Evolutionary conservation across 2,329 filamentous ascomycete species (phyloP).

Genomic region (Acephala macrosclerotiorum): DNA sequence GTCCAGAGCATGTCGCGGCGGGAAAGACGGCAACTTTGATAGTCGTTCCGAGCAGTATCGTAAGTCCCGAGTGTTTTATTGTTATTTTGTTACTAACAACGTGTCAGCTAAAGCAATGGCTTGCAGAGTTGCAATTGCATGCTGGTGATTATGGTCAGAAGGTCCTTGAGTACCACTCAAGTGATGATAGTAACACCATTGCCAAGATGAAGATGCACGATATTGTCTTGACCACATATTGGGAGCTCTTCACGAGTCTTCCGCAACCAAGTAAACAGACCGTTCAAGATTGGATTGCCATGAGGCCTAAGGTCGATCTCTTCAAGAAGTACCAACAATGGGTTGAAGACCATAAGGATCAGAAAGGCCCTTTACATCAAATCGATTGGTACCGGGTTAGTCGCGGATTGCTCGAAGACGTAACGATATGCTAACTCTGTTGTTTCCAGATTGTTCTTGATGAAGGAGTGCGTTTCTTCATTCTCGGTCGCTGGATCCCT

Average conservation of each 20-base stretch:
- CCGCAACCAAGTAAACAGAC: neutral
- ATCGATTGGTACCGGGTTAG: conserved; percentile 1
- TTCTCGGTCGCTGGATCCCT: too few relatives aligned
- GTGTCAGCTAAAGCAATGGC: neutral
- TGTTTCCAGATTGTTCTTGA: neutral
- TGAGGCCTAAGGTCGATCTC: too few relatives aligned
- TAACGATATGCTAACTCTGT: neutral
- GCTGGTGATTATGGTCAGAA: neutral
- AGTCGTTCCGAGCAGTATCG: too few relatives aligned
- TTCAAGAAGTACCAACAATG: too few relatives aligned
- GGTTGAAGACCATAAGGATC: neutral
- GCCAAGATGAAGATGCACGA: neutral
- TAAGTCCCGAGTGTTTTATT: too few relatives aligned
- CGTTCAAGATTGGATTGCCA: too few relatives aligned
- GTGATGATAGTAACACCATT: neutral
- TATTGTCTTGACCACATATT: neutral
- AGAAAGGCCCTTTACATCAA: neutral
- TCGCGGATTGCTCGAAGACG: accelerated
- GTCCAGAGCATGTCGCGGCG: too few relatives aligned
- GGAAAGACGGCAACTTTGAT: too few relatives aligned
- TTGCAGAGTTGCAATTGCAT: neutral
- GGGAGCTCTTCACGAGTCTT: neutral
- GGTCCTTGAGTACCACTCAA: neutral
- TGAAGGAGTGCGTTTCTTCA: neutral
- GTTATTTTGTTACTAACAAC: neutral